Base-by-base conservation (phyloP, 352 stramenopile genomes). In the Lagenidium sp. region DNA sequence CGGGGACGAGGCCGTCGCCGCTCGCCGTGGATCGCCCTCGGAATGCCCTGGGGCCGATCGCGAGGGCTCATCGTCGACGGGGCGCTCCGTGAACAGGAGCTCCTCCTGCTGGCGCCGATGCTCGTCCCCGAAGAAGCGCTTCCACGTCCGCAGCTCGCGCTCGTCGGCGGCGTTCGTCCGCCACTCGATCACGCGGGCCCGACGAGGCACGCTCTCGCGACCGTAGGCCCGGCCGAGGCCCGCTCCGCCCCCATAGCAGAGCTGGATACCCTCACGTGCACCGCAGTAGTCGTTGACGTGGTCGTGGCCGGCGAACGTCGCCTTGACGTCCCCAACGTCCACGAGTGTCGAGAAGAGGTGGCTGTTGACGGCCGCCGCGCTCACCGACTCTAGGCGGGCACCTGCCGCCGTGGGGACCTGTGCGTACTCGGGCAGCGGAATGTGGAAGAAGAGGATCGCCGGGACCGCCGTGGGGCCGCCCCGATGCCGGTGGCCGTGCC, bases 201-300 rank as follows among this genome's bases (percentile, higher is more conserved):
- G 35, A 22, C 44, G 35, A 10, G 20, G n/a, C n/a, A 44, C 35
- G 26, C 18, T 36, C 6, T 22, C 32, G 8, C 36, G 35, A n/a
- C 44, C 44, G 30, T 50, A 44, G 11, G 44, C 31, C 15, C 10
- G 20, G 32, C 42, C 42, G 34, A 51, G 57, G 15, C 50, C 46
- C 10, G 21, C 55, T n/a, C 50, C 55, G 26, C 55, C 50, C 13
- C 55, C 55, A 28, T 60, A 60, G 47, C 55, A 60, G 4, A 62
- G 42, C 12, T 58, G 36, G 25, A 62, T 50, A 10, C 25, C 16
- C 16, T 52, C 24, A 15, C 32, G 30, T 21, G 31, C 36, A 16
- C 29, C 32, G 34, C 55, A 41, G 36, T 44, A 63, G 26, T 63
- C 54, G 15, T 52, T 60, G 35, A 40, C 8, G 35, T 19, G 35